Evolutionary conservation across 164 flowering plant genomes (phyloP).

Genomic region (Protea cynaroides): DNA sequence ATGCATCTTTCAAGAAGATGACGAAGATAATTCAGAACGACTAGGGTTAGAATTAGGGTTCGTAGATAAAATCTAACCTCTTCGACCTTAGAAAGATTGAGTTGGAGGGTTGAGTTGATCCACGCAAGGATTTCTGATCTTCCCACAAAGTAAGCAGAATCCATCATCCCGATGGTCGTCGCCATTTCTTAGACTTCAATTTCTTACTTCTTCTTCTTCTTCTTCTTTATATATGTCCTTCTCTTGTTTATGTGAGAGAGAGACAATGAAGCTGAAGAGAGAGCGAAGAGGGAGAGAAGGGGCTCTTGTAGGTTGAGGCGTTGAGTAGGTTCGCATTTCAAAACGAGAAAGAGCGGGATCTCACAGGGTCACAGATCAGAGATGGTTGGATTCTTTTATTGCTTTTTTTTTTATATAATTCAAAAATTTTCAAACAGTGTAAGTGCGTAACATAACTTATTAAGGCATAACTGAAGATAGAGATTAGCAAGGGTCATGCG

Average conservation of each 20-base stretch:
- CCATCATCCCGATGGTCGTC: conserved; percentile 93
- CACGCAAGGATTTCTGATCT: conserved; percentile 90
- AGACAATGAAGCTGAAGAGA: not conserved
- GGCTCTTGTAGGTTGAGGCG: too few relatives aligned
- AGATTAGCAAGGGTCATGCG: too few relatives aligned
- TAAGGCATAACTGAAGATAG: too few relatives aligned
- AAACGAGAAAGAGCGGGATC: too few relatives aligned
- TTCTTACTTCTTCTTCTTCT: not conserved
- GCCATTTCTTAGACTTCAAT: conserved; percentile 37
- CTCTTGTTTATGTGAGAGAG: not conserved
- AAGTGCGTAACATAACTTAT: too few relatives aligned
- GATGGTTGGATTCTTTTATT: too few relatives aligned
- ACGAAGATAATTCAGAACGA: not conserved
- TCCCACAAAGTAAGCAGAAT: conserved; percentile 91
- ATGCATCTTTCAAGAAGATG: not conserved
- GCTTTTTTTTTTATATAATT: too few relatives aligned
- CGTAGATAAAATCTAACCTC: conserved; percentile 43
- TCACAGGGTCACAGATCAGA: too few relatives aligned
- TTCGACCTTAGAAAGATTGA: conserved; percentile 92
- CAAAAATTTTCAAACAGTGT: too few relatives aligned
- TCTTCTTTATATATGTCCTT: not conserved
- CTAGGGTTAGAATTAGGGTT: not conserved
- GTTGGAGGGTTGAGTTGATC: conserved; percentile 95
- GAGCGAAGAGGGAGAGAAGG: too few relatives aligned
- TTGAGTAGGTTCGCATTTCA: too few relatives aligned